Conservation (phyloP, 352 stramenopile genomes). For the Phytophthora sansomeana region DNA sequence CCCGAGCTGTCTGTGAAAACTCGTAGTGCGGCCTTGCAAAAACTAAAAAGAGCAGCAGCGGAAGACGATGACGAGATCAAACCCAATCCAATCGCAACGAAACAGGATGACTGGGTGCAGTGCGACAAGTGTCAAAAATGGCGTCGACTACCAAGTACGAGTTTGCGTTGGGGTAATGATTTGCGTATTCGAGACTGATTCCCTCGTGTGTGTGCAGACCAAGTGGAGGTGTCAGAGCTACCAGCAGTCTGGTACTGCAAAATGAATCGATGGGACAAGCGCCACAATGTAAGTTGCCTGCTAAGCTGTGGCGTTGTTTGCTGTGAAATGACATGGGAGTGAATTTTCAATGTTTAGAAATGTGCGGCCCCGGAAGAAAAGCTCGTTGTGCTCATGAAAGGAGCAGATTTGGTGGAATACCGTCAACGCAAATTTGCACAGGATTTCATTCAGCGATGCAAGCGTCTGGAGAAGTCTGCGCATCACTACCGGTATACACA, state of each 20-base stretch:
- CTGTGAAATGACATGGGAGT: background rate
- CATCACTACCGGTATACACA: conserved; percentile 74
- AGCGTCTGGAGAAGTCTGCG: conserved; percentile 79
- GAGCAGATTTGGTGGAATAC: conserved; percentile 65
- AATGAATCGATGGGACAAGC: conserved; percentile 88
- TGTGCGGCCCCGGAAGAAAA: conserved; percentile 76
- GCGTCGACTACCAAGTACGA: conserved; percentile 79
- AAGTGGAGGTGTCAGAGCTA: conserved; percentile 80
- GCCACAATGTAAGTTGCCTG: conserved; percentile 63
- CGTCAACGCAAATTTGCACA: conserved; percentile 71
- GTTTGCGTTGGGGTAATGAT: background rate
- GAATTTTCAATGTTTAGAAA: conserved; percentile 52
- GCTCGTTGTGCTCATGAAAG: conserved; percentile 71
- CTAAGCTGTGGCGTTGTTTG: background rate
- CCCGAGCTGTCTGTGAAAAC: conserved; percentile 62
- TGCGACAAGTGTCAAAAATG: conserved; percentile 90
- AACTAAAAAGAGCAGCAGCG: conserved; percentile 53
- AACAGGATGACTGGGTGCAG: conserved; percentile 89
- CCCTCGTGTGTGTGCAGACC: conserved; percentile 45
- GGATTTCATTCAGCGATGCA: conserved; percentile 74
- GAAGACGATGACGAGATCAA: conserved; percentile 55
- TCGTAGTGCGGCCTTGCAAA: conserved; percentile 56
- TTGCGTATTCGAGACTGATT: background rate
- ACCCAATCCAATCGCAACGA: conserved; percentile 60
- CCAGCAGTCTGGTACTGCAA: conserved; percentile 86